phyloP scores from a whole-genome alignment of 768 basidiomycete genomes.

The Boletus sp. region DNA sequence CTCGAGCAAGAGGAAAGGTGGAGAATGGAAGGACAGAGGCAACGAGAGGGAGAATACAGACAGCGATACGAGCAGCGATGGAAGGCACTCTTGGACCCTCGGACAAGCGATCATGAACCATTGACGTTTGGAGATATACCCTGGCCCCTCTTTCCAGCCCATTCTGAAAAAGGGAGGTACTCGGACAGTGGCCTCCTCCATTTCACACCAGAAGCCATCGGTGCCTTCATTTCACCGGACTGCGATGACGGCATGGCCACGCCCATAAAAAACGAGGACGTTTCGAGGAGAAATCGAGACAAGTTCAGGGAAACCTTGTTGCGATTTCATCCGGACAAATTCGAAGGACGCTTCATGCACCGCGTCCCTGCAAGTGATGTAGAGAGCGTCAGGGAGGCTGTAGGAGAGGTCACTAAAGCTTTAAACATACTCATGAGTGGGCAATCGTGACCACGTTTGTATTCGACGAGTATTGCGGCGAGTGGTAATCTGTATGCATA shows the following conservation, averaged over 20 bases:
- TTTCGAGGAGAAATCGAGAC: slow-evolving; percentile 52
- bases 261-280: slow-evolving; percentile 19
- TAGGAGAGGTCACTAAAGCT: slow-evolving; percentile 60
- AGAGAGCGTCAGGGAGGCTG: slow-evolving; percentile 54
- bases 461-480: neutral
- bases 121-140: slow-evolving; percentile 62
- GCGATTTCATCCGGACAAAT: slow-evolving; percentile 81
- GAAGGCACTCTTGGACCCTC: slow-evolving; percentile 45
- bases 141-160: slow-evolving; percentile 57
- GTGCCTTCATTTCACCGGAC: slow-evolving; percentile 53
- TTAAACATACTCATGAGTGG: slow-evolving; percentile 55
- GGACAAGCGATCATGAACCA: slow-evolving; percentile 19
- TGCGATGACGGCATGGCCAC: neutral
- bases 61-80: slow-evolving; percentile 58
- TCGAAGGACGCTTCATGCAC: slow-evolving; percentile 70
- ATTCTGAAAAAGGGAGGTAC: slow-evolving; percentile 19
- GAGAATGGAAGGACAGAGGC: slow-evolving; percentile 47
- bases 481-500: neutral
- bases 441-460: slow-evolving; percentile 2
- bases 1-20: slow-evolving; percentile 52
- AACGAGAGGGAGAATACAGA: slow-evolving; percentile 44
- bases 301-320: slow-evolving; percentile 65
- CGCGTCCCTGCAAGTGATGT: slow-evolving; percentile 46
- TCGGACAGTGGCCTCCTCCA: slow-evolving; percentile 26
- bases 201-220: slow-evolving; percentile 53